Evolutionary conservation across 2,329 filamentous ascomycete genomes (phyloP), one percentile per base, ranked within the genome.

Genomic region (Didymella pomorum): DNA sequence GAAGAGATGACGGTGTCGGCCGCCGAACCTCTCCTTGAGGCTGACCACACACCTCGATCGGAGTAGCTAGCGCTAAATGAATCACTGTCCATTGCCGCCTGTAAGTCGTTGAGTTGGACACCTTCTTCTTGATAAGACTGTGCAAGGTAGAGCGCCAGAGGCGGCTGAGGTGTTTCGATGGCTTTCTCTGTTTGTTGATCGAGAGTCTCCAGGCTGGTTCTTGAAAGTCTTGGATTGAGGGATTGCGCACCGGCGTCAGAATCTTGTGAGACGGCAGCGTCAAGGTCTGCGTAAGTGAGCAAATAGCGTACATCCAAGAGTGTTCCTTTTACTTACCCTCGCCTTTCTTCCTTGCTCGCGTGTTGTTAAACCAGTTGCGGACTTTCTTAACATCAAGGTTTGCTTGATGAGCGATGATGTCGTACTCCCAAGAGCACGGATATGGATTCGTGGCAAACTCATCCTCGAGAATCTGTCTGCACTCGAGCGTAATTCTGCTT

Each of bases 281-380:
- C 42, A 20, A 56, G 20, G 44, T 66, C 67, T 71, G 23, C 16
- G 12, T 8, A 12, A 9, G 35, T 66, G 18, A 67, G 61, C 23
- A 55, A 52, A 23, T 35, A 41, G n/a, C 6, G 14, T 10, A 14
- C 16, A 18, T 23, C 9, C 6, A 12, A 21, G 12, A 14, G 12
- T 23, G 3, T 12, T 12, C 4, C 18, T 12, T n/a, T 16, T 14
- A 21, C 61, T 51, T 42, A 73, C 72, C 67, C 55, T 62, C 60
- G n/a, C 54, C 61, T 56, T 71, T 73, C 56, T 74, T 73, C 31
- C 73, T 66, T 9, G 72, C 70, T 33, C 73, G 61, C 4, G 72
- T 71, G 37, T 76, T 76, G 50, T 76, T 76, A 61, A 71, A 76
- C 73, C 72, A 76, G 25, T 71, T 75, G 23, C 71, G 65, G 31